Evolutionary conservation across 2,329 filamentous ascomycete genomes (phyloP), one percentile per base, ranked within the genome.

Genomic region (Aspergillus sp.): DNA sequence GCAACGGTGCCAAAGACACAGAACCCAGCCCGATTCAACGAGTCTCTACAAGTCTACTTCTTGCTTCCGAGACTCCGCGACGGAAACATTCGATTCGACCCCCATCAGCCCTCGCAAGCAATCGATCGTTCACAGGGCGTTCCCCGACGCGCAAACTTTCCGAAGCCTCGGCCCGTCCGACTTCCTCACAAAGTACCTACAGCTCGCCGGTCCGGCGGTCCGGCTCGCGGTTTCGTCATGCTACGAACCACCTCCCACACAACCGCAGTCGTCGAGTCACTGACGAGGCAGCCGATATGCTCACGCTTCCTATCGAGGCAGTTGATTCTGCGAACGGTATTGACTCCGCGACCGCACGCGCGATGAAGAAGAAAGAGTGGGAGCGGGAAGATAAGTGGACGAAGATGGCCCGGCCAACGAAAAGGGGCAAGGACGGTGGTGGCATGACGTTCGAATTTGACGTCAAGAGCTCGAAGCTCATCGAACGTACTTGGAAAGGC

Each of bases 401-500:
- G 19, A 81, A 77, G 57, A 85, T 85, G 82, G 82, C 80, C 10
- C 73, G 72, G 45, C 63, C 68, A 5, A 72, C 68, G 5, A 65
- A 66, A 43, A 67, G 67, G 48, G 67, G 61, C 48, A 65, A 68
- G 30, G 66, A 73, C 45, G 78, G 80, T 26, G 79, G 78, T 10
- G 80, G 81, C 10, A 83, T 81, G 77, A 72, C 71, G 8, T 84
- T 83, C 53, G 85, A 89, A 46, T 97, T 97, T 62, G 89, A 96
- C 66, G 78, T 80, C 34, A 81, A 78, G 53, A 86, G 85, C 63
- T 77, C 86, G n/a, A 90, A 96, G 65, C 74, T 98, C 39, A 83
- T 95, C 48, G 85, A 90, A 55, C 81, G 93, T 47, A 94, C 89
- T 1, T 98, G 93, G 93, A 98, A 98, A 65, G 93, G 93, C 29